These are phyloP conservation scores for Thalassiosira pacifica DNA, from an alignment of 352 stramenopile genomes.

Conservation along the genomic window DNA sequence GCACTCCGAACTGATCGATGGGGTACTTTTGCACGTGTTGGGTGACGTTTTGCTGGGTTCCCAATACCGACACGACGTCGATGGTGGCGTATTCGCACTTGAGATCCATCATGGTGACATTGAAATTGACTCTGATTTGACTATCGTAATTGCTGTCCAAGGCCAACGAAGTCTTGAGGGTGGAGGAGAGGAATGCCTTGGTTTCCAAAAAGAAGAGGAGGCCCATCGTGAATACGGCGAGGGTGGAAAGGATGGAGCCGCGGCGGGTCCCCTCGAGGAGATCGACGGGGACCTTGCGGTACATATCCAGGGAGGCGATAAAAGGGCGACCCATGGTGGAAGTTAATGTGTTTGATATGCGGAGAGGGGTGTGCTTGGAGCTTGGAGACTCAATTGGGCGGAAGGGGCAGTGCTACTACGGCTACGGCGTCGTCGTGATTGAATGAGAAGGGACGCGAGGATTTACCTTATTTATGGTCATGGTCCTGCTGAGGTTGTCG, in stretches of 20 bases:
- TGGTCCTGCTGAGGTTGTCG: no score
- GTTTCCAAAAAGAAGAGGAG: conserved; percentile 83
- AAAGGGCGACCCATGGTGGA: conserved; percentile 33
- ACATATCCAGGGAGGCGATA: conserved; percentile 81
- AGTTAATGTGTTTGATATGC: no score
- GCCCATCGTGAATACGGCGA: conserved; percentile 75
- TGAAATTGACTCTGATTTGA: conserved; percentile 96
- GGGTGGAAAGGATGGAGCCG: conserved; percentile 78
- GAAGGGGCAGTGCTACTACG: no score
- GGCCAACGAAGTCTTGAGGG: conserved; percentile 68
- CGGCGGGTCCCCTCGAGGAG: conserved; percentile 82
- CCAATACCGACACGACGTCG: conserved; percentile 95
- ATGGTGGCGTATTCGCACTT: conserved; percentile 96
- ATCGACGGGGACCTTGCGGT: conserved; percentile 85
- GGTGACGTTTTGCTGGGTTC: conserved; percentile 97
- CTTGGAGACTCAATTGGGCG: no score
- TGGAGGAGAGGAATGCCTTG: conserved; percentile 69
- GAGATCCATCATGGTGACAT: conserved; percentile 95
- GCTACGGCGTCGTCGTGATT: no score
- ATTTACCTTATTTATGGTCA: no score
- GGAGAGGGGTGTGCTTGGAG: no score
- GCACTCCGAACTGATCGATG: conserved; percentile 90
- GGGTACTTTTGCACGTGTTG: conserved; percentile 96
- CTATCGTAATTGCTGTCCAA: conserved; percentile 75
- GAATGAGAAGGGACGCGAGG: no score